Base-by-base conservation (phyloP, 148 eudicot genomes). In the Fallopia convolvulus region DNA sequence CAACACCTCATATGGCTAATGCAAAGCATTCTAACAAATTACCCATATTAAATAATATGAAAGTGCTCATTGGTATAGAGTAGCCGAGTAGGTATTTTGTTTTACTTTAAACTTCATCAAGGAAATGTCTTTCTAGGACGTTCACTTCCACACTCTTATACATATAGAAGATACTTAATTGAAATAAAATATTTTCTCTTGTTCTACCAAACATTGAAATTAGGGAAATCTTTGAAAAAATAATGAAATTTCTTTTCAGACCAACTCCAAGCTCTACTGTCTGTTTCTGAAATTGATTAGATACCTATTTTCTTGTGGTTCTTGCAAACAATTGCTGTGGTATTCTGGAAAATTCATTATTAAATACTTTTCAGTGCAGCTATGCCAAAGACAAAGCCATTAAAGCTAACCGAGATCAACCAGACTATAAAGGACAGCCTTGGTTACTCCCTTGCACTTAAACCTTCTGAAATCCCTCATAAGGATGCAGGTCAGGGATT, bases 401-500 rank as follows among this genome's bases (percentile, higher is more conserved):
- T 92, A 75, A 87, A 84, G 76, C 83, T 84, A 75, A 78, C 73
- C 32, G 90, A 89, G 85, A 80, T 91, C 33, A 85, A 88, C 32
- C 80, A 81, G 78, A 85, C 78, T 74, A 33, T 92, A 76, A 92
- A 92, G 77, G 86, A 89, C 77, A 89, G 86, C 77, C 79, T 87
- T 33, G 97, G 97, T 53, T 92, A 88, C 86, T 87, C 99, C 72
- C 91, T 91, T 44, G 81, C 88, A 77, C 80, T 92, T 79, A 89
- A 83, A 83, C 79, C 90, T 78, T 95, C 99, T 75, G 84, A 81
- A 85, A 91, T 95, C 77, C 85, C 89, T 44, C 97, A 95, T 83
- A 78, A 95, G 79, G 90, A 92, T 76, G 99, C 97, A 79, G 97
- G 97, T 58, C 89, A 80, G 77, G 99, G 99, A 71, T 82, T 95